Conservation (phyloP, 2,329 filamentous ascomycete species). For the Cladorrhinum sp. region DNA sequence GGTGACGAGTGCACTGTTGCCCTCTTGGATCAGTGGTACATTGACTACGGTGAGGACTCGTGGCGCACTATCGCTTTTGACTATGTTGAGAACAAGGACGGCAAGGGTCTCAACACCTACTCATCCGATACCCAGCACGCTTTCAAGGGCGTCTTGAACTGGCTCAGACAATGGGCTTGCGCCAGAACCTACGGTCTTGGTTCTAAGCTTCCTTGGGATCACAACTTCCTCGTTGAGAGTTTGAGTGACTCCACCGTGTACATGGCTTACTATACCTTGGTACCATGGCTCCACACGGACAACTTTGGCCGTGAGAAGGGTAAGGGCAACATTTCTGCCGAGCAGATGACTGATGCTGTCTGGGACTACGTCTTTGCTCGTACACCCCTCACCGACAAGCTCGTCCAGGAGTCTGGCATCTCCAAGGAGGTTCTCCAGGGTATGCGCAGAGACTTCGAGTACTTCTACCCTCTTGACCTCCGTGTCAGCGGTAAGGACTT, state of each 20-base stretch:
- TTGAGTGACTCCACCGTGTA: conserved; percentile 92
- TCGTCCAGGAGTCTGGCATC: conserved; percentile 66
- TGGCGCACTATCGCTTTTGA: conserved; percentile 77
- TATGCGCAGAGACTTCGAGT: conserved; percentile 90
- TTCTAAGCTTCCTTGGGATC: conserved; percentile 92
- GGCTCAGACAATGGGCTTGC: conserved; percentile 96
- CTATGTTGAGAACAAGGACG: conserved; percentile 66
- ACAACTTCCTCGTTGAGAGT: conserved; percentile 85
- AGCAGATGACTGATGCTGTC: conserved; percentile 90
- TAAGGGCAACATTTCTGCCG: conserved; percentile 64
- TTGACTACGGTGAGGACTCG: conserved; percentile 89
- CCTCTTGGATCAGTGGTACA: conserved; percentile 94
- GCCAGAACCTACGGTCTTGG: conserved; percentile 88
- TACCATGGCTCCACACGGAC: conserved; percentile 71
- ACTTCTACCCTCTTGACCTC: conserved; percentile 93
- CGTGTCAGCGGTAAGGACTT: conserved; percentile 88
- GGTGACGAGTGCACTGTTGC: conserved; percentile 83
- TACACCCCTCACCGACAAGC: conserved; percentile 64
- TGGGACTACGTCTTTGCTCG: conserved; percentile 95
- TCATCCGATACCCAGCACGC: conserved; percentile 71
- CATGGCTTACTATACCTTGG: conserved; percentile 74
- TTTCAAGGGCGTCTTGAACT: conserved; percentile 82
- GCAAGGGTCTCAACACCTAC: conserved; percentile 74
- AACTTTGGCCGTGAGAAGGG: conserved; percentile 77
- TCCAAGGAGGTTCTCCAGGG: conserved; percentile 68